Evolutionary conservation across 495 filamentous ascomycete genomes (phyloP).

Genomic region (Evernia prunastri): DNA sequence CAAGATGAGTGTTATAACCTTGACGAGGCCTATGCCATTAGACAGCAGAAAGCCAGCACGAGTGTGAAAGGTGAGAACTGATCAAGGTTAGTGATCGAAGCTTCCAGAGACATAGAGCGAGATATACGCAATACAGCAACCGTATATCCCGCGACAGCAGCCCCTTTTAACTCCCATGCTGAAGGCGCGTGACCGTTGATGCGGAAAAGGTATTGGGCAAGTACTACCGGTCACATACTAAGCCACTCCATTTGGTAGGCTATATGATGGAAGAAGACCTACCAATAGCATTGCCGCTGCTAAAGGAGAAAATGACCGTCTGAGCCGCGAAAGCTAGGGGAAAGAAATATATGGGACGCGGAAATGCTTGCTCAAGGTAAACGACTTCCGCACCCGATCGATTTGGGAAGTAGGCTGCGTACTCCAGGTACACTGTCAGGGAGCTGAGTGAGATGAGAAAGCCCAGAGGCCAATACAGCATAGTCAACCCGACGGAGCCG

Average conservation of each 20-base stretch:
- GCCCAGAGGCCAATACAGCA: slow-evolving; percentile 59
- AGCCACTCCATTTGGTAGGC: neutral
- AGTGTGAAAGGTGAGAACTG: slow-evolving; percentile 47
- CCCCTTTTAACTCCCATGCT: slow-evolving; percentile 55
- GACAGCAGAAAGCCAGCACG: slow-evolving; percentile 49
- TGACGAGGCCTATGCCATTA: slow-evolving; percentile 50
- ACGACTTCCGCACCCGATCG: slow-evolving; percentile 59
- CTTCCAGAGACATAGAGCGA: neutral
- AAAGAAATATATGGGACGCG: slow-evolving; percentile 54
- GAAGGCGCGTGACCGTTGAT: slow-evolving; percentile 43
- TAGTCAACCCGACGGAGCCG: slow-evolving; percentile 52
- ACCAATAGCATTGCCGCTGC: slow-evolving; percentile 57
- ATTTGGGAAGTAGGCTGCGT: slow-evolving; percentile 56
- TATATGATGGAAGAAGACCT: neutral
- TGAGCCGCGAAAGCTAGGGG: slow-evolving; percentile 56
- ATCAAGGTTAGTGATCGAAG: neutral
- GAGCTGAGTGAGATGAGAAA: slow-evolving; percentile 45
- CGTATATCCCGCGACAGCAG: slow-evolving; percentile 54
- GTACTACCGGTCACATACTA: neutral
- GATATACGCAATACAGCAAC: slow-evolving; percentile 38
- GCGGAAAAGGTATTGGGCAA: slow-evolving; percentile 51
- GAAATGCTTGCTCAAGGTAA: slow-evolving; percentile 61
- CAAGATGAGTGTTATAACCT: slow-evolving; percentile 51
- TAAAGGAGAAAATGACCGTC: slow-evolving; percentile 54
- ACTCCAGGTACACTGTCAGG: slow-evolving; percentile 53